A percentile compares a stretch with the other conserved stretches of the same genome.
Conservation (phyloP, 768 basidiomycete species). For the Lentinula edodes region DNA sequence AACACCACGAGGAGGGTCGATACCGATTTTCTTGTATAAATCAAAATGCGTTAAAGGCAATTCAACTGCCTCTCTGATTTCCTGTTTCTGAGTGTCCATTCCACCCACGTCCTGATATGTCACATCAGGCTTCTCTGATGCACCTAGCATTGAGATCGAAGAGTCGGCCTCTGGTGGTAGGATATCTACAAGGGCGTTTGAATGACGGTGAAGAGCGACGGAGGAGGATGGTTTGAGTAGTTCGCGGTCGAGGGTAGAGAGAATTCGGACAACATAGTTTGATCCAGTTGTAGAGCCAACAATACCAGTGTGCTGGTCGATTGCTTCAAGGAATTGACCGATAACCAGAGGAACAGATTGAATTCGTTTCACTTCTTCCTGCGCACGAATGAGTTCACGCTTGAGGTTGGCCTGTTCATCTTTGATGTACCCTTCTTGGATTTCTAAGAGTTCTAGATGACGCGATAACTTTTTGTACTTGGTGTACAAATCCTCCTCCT, state of each 20-base stretch:
- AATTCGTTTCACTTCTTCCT: conserved; percentile 99
- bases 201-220: conserved; percentile 98
- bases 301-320: conserved; percentile 95
- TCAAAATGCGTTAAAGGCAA: conserved; percentile 96
- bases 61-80: conserved; percentile 97
- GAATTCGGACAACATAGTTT: conserved; percentile 96
- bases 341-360: conserved; percentile 98
- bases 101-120: conserved; percentile 93
- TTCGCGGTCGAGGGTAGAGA: conserved; percentile 95
- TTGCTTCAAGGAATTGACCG: conserved; percentile 98
- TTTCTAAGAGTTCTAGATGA: conserved; percentile 92
- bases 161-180: conserved; percentile 98
- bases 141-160: conserved; percentile 89
- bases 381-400: conserved; percentile 95
- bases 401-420: conserved; percentile 98
- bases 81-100: conserved; percentile 97
- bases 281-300: conserved; percentile 97
- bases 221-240: conserved; percentile 95
- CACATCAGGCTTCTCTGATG: conserved; percentile 94
- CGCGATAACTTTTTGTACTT: conserved; percentile 96
- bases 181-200: conserved; percentile 97
- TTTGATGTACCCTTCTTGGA: conserved; percentile 95
- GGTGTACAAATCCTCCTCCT: conserved; percentile 91
- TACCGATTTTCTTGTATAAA: conserved; percentile 98
- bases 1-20: conserved; percentile 97